These are phyloP conservation scores for Epichloe brachyelytri DNA, from an alignment of 2,329 filamentous ascomycete species.

Conservation along the genomic window DNA sequence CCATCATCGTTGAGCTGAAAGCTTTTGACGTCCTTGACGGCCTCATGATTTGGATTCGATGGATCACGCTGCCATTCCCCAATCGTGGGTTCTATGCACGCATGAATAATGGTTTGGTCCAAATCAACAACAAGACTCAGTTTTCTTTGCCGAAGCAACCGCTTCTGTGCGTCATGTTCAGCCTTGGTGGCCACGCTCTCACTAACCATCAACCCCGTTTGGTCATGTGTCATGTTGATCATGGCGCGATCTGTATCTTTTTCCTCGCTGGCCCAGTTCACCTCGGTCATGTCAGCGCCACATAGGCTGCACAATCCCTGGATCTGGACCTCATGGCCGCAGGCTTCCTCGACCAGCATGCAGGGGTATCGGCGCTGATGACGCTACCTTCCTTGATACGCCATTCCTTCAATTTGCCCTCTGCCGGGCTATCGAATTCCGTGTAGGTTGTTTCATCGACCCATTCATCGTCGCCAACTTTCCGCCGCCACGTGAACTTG, in stretches of 20 bases:
- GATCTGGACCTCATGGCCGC: slow-evolving; percentile 82
- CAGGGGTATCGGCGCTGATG: slow-evolving; percentile 45
- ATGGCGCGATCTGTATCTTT: slow-evolving; percentile 75
- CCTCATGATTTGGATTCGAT: slow-evolving; percentile 78
- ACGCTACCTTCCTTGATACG: slow-evolving; percentile 55
- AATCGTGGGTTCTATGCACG: slow-evolving; percentile 90
- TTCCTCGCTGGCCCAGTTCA: slow-evolving; percentile 69
- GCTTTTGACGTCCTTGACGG: slow-evolving; percentile 73
- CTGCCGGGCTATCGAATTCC: slow-evolving; percentile 71
- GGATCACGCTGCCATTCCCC: slow-evolving; percentile 89
- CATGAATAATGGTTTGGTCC: slow-evolving; percentile 97
- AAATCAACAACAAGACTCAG: slow-evolving; percentile 91
- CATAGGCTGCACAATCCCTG: slow-evolving; percentile 83
- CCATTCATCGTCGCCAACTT: slow-evolving; percentile 53
- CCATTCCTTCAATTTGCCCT: slow-evolving; percentile 70
- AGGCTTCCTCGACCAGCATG: slow-evolving; percentile 79
- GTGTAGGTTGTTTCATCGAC: slow-evolving; percentile 55
- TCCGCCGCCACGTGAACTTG: slow-evolving; percentile 68
- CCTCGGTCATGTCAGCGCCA: slow-evolving; percentile 91
- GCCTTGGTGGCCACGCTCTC: slow-evolving; percentile 64
- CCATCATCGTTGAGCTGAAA: slow-evolving; percentile 87
- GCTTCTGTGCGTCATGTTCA: slow-evolving; percentile 75
- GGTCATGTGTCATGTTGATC: slow-evolving; percentile 91
- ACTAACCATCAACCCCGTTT: slow-evolving; percentile 76
- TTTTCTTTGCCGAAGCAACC: slow-evolving; percentile 68